phyloP scores from a whole-genome alignment of 345 rosid species.

The Combretum micranthum region DNA sequence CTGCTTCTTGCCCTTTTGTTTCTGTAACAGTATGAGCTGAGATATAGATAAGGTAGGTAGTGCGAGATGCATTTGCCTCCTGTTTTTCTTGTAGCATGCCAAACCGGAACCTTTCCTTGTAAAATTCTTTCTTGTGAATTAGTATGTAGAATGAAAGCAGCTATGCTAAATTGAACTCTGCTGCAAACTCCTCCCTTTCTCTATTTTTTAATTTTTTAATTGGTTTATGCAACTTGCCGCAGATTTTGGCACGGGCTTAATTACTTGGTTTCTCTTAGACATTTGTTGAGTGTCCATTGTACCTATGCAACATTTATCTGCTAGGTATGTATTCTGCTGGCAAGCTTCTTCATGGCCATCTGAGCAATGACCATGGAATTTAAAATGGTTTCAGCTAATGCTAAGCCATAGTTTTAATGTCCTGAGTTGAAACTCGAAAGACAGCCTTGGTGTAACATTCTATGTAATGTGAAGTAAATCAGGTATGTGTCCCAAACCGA shows the following conservation, averaged over 20 bases:
- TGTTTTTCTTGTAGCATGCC: not conserved
- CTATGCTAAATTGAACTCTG: not conserved
- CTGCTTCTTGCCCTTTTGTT: too few species aligned
- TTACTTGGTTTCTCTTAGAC: not conserved
- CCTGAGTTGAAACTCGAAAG: too few species aligned
- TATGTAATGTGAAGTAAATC: too few species aligned
- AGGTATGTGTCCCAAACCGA: too few species aligned
- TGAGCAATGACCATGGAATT: too few species aligned
- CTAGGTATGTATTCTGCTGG: too few species aligned
- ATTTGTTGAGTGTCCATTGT: too few species aligned
- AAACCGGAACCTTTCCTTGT: constrained; percentile 1
- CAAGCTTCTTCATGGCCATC: too few species aligned
- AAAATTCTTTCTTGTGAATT: constrained; percentile 8
- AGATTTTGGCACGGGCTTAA: not conserved
- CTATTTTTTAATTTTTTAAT: not conserved
- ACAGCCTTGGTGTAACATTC: too few species aligned
- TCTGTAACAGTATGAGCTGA: constrained; percentile 4
- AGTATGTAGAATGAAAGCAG: constrained; percentile 3
- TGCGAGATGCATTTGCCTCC: constrained; percentile 3
- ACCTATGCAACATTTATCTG: too few species aligned
- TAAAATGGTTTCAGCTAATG: too few species aligned
- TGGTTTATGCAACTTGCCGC: not conserved
- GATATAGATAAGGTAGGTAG: constrained; percentile 3
- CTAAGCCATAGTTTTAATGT: not conserved
- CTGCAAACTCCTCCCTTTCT: not conserved